A percentile compares a stretch with the other conserved stretches of the same genome.
These are phyloP conservation scores for Didymella lethalis DNA, from an alignment of 2,329 filamentous ascomycete genomes.

Conservation along the genomic window DNA sequence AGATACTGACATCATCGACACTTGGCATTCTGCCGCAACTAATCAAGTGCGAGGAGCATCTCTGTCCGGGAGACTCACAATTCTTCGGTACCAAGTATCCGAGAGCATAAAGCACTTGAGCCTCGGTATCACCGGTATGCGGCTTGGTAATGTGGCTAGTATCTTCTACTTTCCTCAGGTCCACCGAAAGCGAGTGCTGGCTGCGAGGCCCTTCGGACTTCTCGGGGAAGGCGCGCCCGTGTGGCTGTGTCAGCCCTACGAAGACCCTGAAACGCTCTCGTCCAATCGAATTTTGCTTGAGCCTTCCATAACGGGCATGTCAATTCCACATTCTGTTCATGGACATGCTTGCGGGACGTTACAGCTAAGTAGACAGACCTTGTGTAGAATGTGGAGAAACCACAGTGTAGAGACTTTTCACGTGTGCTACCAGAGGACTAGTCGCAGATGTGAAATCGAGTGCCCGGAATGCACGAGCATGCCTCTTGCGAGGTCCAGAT, in stretches of 20 bases:
- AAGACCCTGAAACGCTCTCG: constrained; percentile 16
- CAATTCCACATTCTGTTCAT: constrained; percentile 8
- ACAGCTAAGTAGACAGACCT: constrained; percentile 21
- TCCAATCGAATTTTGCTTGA: constrained; percentile 10
- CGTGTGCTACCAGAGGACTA: neutral
- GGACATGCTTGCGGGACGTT: constrained; percentile 20
- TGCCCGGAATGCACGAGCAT: constrained; percentile 1
- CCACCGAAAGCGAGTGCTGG: constrained; percentile 9
- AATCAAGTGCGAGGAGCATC: constrained; percentile 6
- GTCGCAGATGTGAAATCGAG: neutral
- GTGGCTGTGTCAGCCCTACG: constrained; percentile 23
- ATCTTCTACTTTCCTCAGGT: constrained; percentile 15
- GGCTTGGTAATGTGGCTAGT: constrained; percentile 37
- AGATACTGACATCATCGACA: constrained; percentile 37
- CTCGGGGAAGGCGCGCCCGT: constrained; percentile 29
- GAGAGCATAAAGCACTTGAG: neutral
- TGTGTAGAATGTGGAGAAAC: constrained; percentile 19
- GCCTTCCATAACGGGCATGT: constrained; percentile 14
- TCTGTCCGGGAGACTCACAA: neutral
- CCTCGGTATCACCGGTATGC: constrained; percentile 10
- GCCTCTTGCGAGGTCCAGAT: neutral
- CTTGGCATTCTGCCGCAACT: constrained; percentile 16
- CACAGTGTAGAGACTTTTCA: constrained; percentile 1
- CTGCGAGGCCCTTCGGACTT: constrained; percentile 7
- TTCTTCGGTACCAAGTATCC: neutral